Evolutionary conservation across 2,329 filamentous ascomycete species (phyloP).

Genomic region (Hirsutella thompsonii): DNA sequence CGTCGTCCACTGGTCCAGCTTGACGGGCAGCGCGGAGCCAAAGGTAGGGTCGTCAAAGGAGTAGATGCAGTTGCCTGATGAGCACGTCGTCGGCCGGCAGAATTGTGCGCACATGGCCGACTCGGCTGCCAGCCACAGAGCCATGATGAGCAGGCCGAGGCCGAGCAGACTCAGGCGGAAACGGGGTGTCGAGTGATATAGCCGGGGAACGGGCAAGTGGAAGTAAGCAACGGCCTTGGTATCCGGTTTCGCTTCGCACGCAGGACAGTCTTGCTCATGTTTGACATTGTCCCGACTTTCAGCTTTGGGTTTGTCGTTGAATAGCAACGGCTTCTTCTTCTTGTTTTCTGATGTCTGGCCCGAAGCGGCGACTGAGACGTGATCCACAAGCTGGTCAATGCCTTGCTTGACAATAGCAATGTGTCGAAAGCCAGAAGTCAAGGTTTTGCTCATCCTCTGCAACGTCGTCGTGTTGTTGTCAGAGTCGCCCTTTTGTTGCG

Average conservation of each 20-base stretch:
- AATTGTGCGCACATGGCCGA: constrained; percentile 37
- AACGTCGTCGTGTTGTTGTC: constrained; percentile 21
- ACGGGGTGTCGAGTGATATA: constrained; percentile 29
- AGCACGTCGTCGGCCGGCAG: constrained; percentile 40
- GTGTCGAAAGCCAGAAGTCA: constrained; percentile 36
- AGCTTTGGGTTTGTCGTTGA: no score
- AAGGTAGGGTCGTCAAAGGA: constrained; percentile 45
- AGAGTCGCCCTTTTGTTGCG: constrained; percentile 3
- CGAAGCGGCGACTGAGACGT: constrained; percentile 29
- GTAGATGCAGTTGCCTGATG: constrained; percentile 36
- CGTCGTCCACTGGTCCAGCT: constrained; percentile 48
- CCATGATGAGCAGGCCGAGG: constrained; percentile 26
- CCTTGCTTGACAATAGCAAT: constrained; percentile 43
- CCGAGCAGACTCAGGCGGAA: constrained; percentile 38
- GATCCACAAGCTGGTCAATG: constrained; percentile 43
- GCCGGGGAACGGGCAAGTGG: constrained; percentile 29
- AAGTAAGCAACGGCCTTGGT: constrained; percentile 20
- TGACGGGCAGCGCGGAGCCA: constrained; percentile 46
- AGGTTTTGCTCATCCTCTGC: constrained; percentile 36
- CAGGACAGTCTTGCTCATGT: constrained; percentile 5
- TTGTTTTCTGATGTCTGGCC: background rate
- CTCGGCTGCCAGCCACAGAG: constrained; percentile 43
- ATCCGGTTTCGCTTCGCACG: constrained; percentile 6
- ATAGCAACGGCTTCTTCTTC: background rate
- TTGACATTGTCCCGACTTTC: background rate